Evolutionary conservation across 768 basidiomycete species (phyloP).

Genomic region (Suillus weaverae): DNA sequence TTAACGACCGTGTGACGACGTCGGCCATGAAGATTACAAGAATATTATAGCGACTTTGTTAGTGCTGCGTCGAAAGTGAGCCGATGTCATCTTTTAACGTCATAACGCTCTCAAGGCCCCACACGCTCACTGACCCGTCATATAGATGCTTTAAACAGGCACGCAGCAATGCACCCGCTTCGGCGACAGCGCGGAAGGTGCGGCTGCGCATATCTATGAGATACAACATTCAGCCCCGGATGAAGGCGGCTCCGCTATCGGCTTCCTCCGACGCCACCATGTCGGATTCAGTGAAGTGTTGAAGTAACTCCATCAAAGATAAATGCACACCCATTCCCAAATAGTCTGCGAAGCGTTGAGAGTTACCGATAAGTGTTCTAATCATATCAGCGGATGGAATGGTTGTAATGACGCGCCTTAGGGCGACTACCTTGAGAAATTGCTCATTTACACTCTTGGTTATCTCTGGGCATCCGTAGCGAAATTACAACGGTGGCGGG

Average conservation of each 20-base stretch:
- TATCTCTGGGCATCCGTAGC: neutral
- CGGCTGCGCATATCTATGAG: neutral
- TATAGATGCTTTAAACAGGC: too few species aligned
- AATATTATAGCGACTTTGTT: neutral
- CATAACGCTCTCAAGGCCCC: neutral
- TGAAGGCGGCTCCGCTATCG: too few species aligned
- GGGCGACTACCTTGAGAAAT: neutral
- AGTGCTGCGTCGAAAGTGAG: neutral
- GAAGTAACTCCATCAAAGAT: neutral
- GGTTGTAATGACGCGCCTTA: neutral
- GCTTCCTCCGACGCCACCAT: neutral
- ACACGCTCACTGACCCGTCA: neutral
- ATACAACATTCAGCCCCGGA: neutral
- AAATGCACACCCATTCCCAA: neutral
- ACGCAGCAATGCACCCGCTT: neutral
- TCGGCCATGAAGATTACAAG: neutral
- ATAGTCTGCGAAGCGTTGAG: neutral
- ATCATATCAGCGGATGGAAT: neutral
- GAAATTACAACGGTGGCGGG: too few species aligned
- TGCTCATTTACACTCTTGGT: neutral
- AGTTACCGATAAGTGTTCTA: neutral
- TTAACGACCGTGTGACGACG: neutral
- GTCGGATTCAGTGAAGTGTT: neutral
- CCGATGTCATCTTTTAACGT: neutral
- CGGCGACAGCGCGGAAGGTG: neutral